Evolutionary conservation across 2,329 filamentous ascomycete species (phyloP).

Genomic region (Phaeoacremonium minimum): DNA sequence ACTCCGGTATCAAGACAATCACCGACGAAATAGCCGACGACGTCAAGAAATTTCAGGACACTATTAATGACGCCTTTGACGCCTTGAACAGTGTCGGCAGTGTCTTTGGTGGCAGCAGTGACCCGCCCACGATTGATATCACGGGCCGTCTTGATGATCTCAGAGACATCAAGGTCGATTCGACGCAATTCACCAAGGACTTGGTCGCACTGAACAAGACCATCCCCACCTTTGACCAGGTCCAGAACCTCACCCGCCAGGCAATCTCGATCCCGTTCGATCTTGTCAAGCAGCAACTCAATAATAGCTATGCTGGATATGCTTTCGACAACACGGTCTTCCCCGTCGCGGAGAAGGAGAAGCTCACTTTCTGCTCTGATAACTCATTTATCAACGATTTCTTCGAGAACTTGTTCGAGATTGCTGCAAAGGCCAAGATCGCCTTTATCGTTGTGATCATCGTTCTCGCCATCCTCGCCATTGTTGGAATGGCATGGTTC

Average conservation of each 20-base stretch:
- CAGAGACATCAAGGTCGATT: slow-evolving; percentile 63
- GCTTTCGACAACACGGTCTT: slow-evolving; percentile 74
- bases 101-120: slow-evolving; percentile 27
- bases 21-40: slow-evolving; percentile 52
- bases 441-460: slow-evolving; percentile 74
- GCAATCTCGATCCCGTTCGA: slow-evolving; percentile 78
- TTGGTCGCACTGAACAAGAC: slow-evolving; percentile 70
- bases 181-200: slow-evolving; percentile 62
- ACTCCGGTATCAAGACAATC: slow-evolving; percentile 46
- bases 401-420: slow-evolving; percentile 66
- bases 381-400: slow-evolving; percentile 79
- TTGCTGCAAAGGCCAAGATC: slow-evolving; percentile 65
- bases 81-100: slow-evolving; percentile 50
- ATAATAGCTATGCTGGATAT: slow-evolving; percentile 67
- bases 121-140: slow-evolving; percentile 55
- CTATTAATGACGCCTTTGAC: slow-evolving; percentile 53
- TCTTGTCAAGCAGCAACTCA: slow-evolving; percentile 69
- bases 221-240: slow-evolving; percentile 78
- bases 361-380: slow-evolving; percentile 82
- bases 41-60: slow-evolving; percentile 42
- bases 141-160: slow-evolving; percentile 60
- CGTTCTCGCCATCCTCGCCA: slow-evolving; percentile 66
- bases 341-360: slow-evolving; percentile 77
- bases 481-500: slow-evolving; percentile 73
- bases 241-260: slow-evolving; percentile 75